Percentiles rank a stretch among this genome's conserved stretches.
Evolutionary conservation across 164 flowering plant genomes (phyloP).

Genomic region (Cinnamomum chago): DNA sequence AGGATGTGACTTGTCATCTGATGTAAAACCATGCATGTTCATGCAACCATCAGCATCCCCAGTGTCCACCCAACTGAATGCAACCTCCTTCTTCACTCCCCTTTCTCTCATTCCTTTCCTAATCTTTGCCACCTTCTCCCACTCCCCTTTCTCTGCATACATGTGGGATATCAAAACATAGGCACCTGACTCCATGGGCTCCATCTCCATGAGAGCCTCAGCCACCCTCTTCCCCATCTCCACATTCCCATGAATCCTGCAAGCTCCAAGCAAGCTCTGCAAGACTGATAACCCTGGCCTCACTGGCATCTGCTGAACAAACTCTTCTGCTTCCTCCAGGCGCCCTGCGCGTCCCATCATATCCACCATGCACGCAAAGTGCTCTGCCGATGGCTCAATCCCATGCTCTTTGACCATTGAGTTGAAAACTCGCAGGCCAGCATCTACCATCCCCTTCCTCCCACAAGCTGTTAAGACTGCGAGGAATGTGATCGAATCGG

Average conservation of each 20-base stretch:
- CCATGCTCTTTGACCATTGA: conserved; percentile 51
- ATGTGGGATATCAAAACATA: conserved; percentile 80
- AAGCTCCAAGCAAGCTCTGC: conserved; percentile 89
- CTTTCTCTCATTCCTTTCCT: conserved; percentile 68
- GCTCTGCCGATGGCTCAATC: conserved; percentile 67
- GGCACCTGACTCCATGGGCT: conserved; percentile 69
- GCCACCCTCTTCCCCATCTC: conserved; percentile 62
- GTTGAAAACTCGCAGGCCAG: conserved; percentile 48
- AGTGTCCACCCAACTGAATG: conserved; percentile 91
- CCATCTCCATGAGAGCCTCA: conserved; percentile 57
- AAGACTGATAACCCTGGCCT: conserved; percentile 62
- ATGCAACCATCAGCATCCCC: conserved; percentile 38
- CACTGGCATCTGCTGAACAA: conserved; percentile 49
- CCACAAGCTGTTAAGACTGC: conserved; percentile 69
- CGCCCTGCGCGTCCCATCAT: conserved; percentile 84
- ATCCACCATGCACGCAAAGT: conserved; percentile 81
- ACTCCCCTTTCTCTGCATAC: conserved; percentile 82
- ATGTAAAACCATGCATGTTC: conserved; percentile 62
- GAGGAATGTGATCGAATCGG: conserved; percentile 81
- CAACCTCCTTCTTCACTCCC: conserved; percentile 75
- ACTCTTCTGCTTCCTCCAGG: conserved; percentile 73
- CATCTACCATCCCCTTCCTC: conserved; percentile 68
- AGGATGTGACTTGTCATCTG: conserved; percentile 72
- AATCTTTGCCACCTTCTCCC: conserved; percentile 75
- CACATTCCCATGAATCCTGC: conserved; percentile 69